Evolutionary conservation across 768 basidiomycete genomes (phyloP), one percentile per base, ranked within the genome.

Genomic region (Daedalea quercina): DNA sequence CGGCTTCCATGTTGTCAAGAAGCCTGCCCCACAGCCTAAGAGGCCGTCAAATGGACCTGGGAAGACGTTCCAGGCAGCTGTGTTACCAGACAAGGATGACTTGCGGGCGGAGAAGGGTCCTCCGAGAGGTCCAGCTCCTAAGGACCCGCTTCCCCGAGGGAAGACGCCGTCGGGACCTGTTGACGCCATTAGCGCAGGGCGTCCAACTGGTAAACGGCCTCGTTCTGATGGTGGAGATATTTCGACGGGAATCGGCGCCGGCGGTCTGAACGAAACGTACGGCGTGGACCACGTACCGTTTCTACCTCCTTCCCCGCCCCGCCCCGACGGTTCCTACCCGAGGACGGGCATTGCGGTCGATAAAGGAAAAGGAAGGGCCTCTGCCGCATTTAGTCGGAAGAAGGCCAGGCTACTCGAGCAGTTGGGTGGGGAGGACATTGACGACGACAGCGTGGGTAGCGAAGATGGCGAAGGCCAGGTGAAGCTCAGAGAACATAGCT

Each of bases 291-390:
- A 46, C 67, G 60, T 65, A 20, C 50, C 60, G 24, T 75, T 87
- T 45, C 64, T 87, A 49, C 84, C 85, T 7, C 85, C 86, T 17
- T 86, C 87, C 17, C 87, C 87, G n/a, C 81, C 84, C 17, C 75
- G 76, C 2, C 68, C 59, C 11, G 59, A 55, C 22, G 48, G 57
- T 3, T 54, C 54, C 2, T 50, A 54, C 49, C 55, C 46, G 15
- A 53, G 53, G 23, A 54, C 58, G 45, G 48, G 60, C 23, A 65
- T 70, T 59, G 61, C 68, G 23, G 79, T 74, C 59, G 52, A 60
- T 25, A 65, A 70, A 60, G 62, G 68, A 23, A 79, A 75, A 60
- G 69, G 66, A 34, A 78, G 72, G 54, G 65, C 63, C 12, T 75
- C 68, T 50, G 52, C 58, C n/a, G 57, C 57, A n/a, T 51, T 57